These are phyloP conservation scores for Venturia nashicola DNA, from an alignment of 2,329 filamentous ascomycete species.

Conservation along the genomic window DNA sequence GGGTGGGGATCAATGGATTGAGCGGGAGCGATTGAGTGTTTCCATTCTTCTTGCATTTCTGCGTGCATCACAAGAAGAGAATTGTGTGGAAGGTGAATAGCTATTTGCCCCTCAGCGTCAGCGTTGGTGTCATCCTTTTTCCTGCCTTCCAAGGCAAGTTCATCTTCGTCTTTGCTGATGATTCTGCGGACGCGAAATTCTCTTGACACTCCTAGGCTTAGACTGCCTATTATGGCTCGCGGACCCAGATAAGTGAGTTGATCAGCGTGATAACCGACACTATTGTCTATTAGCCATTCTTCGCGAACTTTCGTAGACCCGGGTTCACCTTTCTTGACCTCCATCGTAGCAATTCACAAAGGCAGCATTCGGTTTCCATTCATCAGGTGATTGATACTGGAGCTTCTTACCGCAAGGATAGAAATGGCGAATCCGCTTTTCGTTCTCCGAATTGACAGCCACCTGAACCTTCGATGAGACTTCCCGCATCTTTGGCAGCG, in stretches of 20 bases:
- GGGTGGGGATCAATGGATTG: conserved; percentile 74
- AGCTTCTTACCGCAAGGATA: conserved; percentile 64
- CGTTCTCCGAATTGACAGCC: conserved; percentile 68
- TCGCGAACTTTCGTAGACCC: neutral
- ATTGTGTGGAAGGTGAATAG: conserved; percentile 90
- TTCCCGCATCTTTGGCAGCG: conserved; percentile 60
- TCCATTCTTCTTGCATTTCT: conserved; percentile 96
- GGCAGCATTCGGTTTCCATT: conserved; percentile 78
- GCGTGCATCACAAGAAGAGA: conserved; percentile 92
- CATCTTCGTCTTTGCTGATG: conserved; percentile 33
- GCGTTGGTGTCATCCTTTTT: conserved; percentile 27
- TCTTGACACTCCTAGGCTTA: conserved; percentile 83
- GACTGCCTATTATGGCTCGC: conserved; percentile 72
- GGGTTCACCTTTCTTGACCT: conserved; percentile 45
- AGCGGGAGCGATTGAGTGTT: conserved; percentile 70
- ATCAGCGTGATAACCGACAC: conserved; percentile 85
- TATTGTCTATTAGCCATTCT: conserved; percentile 6
- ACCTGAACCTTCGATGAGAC: conserved; percentile 59
- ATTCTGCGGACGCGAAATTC: conserved; percentile 82
- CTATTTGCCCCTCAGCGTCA: conserved; percentile 71
- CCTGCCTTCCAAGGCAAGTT: conserved; percentile 14
- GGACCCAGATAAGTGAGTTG: conserved; percentile 89
- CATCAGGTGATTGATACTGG: conserved; percentile 57
- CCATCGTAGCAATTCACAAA: conserved; percentile 93
- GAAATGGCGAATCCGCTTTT: conserved; percentile 51